Base-by-base conservation (phyloP, 2,329 filamentous ascomycete species). In the Pseudocercospora macadamiae region DNA sequence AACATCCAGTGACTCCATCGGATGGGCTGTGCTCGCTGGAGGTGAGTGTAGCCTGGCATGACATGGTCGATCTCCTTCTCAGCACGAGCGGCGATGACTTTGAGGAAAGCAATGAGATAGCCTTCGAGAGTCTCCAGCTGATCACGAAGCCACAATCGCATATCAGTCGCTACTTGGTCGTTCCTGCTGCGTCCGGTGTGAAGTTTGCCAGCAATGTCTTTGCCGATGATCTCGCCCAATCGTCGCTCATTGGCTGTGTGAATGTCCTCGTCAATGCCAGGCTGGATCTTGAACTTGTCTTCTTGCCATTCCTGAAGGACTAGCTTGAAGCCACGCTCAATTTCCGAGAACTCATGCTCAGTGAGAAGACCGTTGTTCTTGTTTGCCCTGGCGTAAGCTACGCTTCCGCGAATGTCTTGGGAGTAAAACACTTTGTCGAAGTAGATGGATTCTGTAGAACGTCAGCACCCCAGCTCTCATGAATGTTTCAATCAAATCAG, bases 1-100 rank as follows among this genome's bases (percentile, higher is more conserved):
- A 96, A 77, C 71, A 96, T 80, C 88, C 88, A 93, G 71, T 95
- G 90, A 55, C 83, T 86, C 89, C 89, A 96, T 61, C 89, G 82
- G 66, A 96, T 86, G 1, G 91, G 90, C 76, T 90, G 84, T 3
- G 90, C 90, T 54, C 90, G 87, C 77, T 96, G 91, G 32, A 95
- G 78, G 75, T 96, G 91, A 12, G 91, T 96, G 77, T 96, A 96
- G 2, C 90, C 90, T 1, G 91, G 91, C 89, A 96, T 95, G 69
- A 96, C 74, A 64, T 85, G 81, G 66, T 90, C 87, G 63, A 93
- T 86, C 69, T 95, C 89, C 32, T 80, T 76, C 80, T 91, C 89
- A 1, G 91, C 89, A 25, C 90, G 84, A 47, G 79, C 78, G 32
- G 86, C 82, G 12, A 87, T 84, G 48, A 92, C 88, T 68, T 84